Conservation (phyloP, 306 rosid species). For the Acacia crassicarpa region DNA sequence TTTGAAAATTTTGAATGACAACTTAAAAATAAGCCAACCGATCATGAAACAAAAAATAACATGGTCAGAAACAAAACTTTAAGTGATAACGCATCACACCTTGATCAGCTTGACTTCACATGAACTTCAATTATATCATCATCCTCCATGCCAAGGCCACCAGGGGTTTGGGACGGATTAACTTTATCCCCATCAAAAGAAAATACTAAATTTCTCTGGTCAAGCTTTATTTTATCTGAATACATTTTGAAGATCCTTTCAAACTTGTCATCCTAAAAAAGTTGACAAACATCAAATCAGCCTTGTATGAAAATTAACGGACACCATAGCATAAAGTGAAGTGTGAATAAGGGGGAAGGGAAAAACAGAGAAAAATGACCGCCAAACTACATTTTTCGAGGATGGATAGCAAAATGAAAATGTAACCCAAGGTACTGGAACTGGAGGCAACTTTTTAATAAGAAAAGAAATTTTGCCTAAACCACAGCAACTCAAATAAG, state of each 20-base stretch:
- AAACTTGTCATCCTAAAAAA: slow-evolving; percentile 75
- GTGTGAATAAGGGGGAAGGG: neutral
- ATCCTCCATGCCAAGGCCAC: slow-evolving; percentile 79
- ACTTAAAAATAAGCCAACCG: neutral
- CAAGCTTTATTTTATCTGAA: slow-evolving; percentile 66
- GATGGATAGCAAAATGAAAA: neutral
- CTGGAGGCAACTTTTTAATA: neutral
- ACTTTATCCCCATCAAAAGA: slow-evolving; percentile 87
- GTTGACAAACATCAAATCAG: neutral
- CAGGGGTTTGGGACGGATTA: slow-evolving; percentile 63
- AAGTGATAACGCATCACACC: slow-evolving; percentile 37
- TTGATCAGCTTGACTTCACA: slow-evolving; percentile 53
- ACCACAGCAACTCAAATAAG: neutral
- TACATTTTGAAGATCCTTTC: slow-evolving; percentile 78
- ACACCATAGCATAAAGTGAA: neutral
- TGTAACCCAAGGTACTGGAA: neutral
- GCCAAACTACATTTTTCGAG: neutral
- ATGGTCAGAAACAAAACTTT: neutral
- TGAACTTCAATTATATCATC: slow-evolving; percentile 81
- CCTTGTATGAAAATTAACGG: neutral
- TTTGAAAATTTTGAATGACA: neutral
- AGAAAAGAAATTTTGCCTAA: neutral
- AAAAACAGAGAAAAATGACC: neutral
- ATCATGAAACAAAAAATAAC: neutral
- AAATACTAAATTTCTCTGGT: slow-evolving; percentile 53